phyloP scores from a whole-genome alignment of 148 eudicot species.

The Rhododendron kiyosumense region DNA sequence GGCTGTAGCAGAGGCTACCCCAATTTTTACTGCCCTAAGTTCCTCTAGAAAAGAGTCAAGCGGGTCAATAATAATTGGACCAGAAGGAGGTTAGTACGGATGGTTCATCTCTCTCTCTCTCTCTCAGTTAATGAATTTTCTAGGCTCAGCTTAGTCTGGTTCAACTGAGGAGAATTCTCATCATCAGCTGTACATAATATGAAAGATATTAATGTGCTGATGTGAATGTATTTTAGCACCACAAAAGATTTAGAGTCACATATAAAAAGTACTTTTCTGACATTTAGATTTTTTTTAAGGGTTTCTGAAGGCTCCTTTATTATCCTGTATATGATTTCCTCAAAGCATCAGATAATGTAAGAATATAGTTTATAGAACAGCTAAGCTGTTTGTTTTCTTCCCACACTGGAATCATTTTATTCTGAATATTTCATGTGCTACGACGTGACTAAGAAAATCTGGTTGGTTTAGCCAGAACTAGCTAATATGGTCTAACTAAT shows the following conservation, averaged over 20 bases:
- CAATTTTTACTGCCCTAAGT: constrained; percentile 48
- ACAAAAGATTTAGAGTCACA: neutral
- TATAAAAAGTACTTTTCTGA: neutral
- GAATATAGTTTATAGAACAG: neutral
- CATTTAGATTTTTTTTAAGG: neutral
- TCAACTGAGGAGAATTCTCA: neutral
- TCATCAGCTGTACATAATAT: neutral
- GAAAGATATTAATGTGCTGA: neutral
- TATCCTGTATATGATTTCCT: neutral
- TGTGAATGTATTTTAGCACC: neutral
- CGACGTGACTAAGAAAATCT: neutral
- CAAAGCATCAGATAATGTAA: neutral
- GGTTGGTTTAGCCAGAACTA: neutral
- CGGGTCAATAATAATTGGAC: constrained; percentile 82
- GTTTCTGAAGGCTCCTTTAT: neutral
- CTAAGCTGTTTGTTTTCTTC: neutral
- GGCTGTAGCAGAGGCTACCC: constrained; percentile 83
- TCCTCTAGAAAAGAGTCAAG: constrained; percentile 38
- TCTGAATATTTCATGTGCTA: neutral
- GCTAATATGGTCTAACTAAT: neutral
- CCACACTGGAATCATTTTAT: neutral
- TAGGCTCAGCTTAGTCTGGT: neutral
- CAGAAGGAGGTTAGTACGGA: constrained; percentile 86
- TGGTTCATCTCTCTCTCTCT: neutral
- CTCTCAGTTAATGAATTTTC: neutral